These are phyloP conservation scores for Penicillium paxilli DNA, from an alignment of 495 filamentous ascomycete genomes.

Conservation along the genomic window DNA sequence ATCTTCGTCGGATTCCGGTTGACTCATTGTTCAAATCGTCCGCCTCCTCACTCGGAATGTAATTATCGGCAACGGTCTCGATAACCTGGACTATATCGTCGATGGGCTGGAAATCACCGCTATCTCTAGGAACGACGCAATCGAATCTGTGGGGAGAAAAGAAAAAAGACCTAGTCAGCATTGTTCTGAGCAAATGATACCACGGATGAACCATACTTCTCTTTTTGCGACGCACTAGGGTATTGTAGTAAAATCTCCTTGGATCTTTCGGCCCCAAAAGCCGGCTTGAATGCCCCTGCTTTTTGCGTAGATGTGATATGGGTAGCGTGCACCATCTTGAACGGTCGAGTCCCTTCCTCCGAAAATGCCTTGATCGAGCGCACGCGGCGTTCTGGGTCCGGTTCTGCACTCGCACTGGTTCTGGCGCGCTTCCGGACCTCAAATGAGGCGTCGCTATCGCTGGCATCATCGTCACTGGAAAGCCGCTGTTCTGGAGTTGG, in stretches of 20 bases:
- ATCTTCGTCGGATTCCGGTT: constrained; percentile 67
- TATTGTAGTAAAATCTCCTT: constrained; percentile 65
- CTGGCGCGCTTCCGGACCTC: constrained; percentile 49
- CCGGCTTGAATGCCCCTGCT: constrained; percentile 45
- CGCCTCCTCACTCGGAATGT: constrained; percentile 66
- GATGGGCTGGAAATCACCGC: constrained; percentile 76
- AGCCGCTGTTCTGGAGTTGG: constrained; percentile 47
- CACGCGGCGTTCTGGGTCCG: constrained; percentile 59
- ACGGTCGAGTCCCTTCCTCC: constrained; percentile 49
- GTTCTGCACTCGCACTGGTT: constrained; percentile 42
- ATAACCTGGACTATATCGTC: constrained; percentile 83
- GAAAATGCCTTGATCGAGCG: constrained; percentile 62
- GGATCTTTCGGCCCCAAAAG: constrained; percentile 47
- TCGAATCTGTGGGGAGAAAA: constrained; percentile 59
- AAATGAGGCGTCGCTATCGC: constrained; percentile 47
- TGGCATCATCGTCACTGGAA: constrained; percentile 51
- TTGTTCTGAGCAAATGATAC: neutral
- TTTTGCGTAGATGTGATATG: constrained; percentile 59
- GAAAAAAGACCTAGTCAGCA: constrained; percentile 6
- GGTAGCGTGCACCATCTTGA: constrained; percentile 64
- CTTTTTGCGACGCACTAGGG: constrained; percentile 66
- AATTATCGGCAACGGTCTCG: constrained; percentile 68
- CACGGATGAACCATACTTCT: constrained; percentile 53
- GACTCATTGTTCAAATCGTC: constrained; percentile 69
- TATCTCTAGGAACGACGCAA: constrained; percentile 72